Base-by-base conservation (phyloP, 2,329 filamentous ascomycete genomes). In the Endothia cerciana region DNA sequence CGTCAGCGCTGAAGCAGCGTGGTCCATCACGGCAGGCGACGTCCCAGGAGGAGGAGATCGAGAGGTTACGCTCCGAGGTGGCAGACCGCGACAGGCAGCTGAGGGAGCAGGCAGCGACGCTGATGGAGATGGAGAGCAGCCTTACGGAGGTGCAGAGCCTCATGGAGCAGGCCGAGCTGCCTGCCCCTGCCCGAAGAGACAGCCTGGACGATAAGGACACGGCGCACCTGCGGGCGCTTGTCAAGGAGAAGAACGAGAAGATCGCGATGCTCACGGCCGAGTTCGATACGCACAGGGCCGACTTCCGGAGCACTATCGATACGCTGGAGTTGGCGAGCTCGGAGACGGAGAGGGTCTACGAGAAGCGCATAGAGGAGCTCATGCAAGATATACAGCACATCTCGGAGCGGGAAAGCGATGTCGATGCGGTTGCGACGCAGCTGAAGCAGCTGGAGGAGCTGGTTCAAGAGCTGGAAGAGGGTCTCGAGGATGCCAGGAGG, bases 231-330 rank as follows among this genome's bases (percentile, higher is more conserved):
- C 89, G 94, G 63, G 87, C 90, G n/a, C 79, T 97, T 72, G 80
- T 99, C 63, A 87, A 92, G 30, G 95, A 99, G 79, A 97, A 97
- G 84, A 97, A 97, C 73, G 95, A 99, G 66, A 97, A 94, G 81
- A 97, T 99, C 70, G 89, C 91, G 33, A 89, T 94, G 83, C 85
- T 99, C 71, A 98, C 94, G 0, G 88, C 92, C 10, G 95, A 99
- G 75, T 99, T 99, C 73, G 95, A 99, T 74, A 88, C 91, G 11
- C 94, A 99, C 75, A 87, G 95, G 66, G 94, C 95, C 22, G 95
- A 99, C 77, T 99, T 99, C 79, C 85, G 95, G 71, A 97, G 92
- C 77, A 99, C 95, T 22, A 95, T 99, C 68, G 95, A 99, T 78
- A 97, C 94, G 0, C 83, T 99, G 60, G 95, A 99, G 77, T 87